Percentiles rank a stretch among this genome's conserved stretches.
Evolutionary conservation across 306 rosid species (phyloP).

Genomic region (Arachis stenosperma): DNA sequence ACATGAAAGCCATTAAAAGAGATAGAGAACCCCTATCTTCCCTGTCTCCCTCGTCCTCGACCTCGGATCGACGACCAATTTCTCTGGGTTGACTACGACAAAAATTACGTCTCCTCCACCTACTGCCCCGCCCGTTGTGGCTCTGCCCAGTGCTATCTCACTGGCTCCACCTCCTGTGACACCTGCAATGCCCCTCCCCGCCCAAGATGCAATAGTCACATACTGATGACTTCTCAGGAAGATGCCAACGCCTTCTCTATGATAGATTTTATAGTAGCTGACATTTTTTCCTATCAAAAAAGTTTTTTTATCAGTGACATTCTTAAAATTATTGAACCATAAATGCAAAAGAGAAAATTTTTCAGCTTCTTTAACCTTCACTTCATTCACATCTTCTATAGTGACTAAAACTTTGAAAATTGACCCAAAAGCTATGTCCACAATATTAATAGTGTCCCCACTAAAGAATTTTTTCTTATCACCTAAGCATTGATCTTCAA

Average conservation of each 20-base stretch:
- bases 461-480: slow-evolving; percentile 40
- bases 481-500: slow-evolving; percentile 33
- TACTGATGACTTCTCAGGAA: no score
- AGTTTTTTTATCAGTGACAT: slow-evolving; percentile 50
- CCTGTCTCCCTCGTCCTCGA: slow-evolving; percentile 45
- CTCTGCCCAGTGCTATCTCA: slow-evolving; percentile 49
- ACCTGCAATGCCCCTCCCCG: slow-evolving; percentile 45
- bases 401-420: background rate
- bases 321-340: slow-evolving; percentile 53
- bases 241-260: background rate
- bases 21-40: slow-evolving; percentile 46
- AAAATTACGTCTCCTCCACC: slow-evolving; percentile 46
- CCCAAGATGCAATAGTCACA: slow-evolving; percentile 57
- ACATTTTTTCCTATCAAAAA: slow-evolving; percentile 37
- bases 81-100: slow-evolving; percentile 51
- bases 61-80: slow-evolving; percentile 46
- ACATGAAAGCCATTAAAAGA: no score
- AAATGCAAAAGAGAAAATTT: slow-evolving; percentile 46
- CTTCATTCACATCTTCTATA: background rate
- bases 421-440: slow-evolving; percentile 44
- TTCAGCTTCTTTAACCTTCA: slow-evolving; percentile 31
- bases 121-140: slow-evolving; percentile 45
- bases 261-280: background rate
- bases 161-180: slow-evolving; percentile 27
- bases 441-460: slow-evolving; percentile 40